Evolutionary conservation across 169 alveolate species (phyloP).

Genomic region (Babesia divergens): DNA sequence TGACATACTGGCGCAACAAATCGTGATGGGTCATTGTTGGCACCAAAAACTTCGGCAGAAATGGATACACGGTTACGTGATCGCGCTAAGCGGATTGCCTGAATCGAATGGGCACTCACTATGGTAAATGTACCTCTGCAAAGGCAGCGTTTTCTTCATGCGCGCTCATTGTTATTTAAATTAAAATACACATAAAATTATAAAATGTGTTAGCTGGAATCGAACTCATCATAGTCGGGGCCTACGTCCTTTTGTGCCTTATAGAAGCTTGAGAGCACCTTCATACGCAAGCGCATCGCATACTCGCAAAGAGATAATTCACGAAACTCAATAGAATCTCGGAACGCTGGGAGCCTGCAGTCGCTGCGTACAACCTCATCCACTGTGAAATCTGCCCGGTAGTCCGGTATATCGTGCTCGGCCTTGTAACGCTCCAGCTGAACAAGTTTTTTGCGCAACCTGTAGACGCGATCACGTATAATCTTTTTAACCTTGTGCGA

Average conservation of each 20-base stretch:
- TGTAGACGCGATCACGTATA: constrained; percentile 25
- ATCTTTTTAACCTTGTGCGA: constrained; percentile 38
- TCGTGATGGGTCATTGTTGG: constrained; percentile 5
- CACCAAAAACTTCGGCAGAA: constrained; percentile 65
- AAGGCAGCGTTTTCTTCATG: not conserved
- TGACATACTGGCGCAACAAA: constrained; percentile 55
- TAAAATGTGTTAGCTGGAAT: not conserved
- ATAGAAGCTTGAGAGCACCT: constrained; percentile 24
- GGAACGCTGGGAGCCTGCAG: constrained; percentile 39
- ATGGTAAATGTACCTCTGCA: constrained; percentile 23
- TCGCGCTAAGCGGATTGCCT: constrained; percentile 57
- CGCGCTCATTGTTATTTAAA: not conserved
- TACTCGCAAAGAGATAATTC: constrained; percentile 7
- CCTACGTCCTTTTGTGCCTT: constrained; percentile 30
- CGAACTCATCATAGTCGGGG: constrained; percentile 46
- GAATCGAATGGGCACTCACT: not conserved
- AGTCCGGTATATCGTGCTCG: constrained; percentile 7
- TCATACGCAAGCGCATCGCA: constrained; percentile 31
- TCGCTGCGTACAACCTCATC: constrained; percentile 37
- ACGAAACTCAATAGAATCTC: not conserved
- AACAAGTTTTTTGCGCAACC: constrained; percentile 21
- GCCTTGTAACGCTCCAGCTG: constrained; percentile 29
- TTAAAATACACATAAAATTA: constrained; percentile 6
- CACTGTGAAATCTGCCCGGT: constrained; percentile 2
- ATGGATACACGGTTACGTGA: constrained; percentile 54